Percentiles rank a stretch among this genome's conserved stretches.
These are phyloP conservation scores for Pythium phragmiticola DNA, from an alignment of 352 stramenopile genomes.

Conservation along the genomic window DNA sequence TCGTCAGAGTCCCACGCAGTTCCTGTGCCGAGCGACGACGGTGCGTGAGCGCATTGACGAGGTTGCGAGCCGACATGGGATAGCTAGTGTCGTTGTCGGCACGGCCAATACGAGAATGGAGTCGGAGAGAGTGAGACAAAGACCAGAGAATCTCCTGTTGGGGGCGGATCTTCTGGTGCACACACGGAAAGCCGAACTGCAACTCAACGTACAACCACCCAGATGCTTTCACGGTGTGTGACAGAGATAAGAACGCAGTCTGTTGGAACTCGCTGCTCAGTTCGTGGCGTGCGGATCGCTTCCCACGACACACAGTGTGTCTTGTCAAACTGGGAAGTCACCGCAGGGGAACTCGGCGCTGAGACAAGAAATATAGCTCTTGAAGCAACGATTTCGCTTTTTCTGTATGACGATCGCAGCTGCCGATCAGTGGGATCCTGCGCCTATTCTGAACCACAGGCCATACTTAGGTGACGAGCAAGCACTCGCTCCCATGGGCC, in stretches of 20 bases:
- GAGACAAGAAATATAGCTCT: too few species aligned
- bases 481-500: too few species aligned
- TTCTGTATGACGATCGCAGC: too few species aligned
- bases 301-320: not conserved
- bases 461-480: not conserved
- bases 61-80: not conserved
- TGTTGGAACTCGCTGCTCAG: not conserved
- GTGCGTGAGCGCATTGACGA: not conserved
- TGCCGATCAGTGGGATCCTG: too few species aligned
- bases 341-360: not conserved
- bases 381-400: too few species aligned
- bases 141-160: not conserved
- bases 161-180: not conserved
- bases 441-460: too few species aligned
- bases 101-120: not conserved
- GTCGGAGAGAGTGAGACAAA: too few species aligned
- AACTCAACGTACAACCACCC: not conserved
- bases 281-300: slow-evolving; percentile 6
- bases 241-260: not conserved
- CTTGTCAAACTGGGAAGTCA: not conserved
- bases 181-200: not conserved
- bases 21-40: slow-evolving; percentile 13
- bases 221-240: not conserved
- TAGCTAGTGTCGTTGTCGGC: too few species aligned
- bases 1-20: not conserved